Base-by-base conservation (phyloP, 1,284 basidiomycete species). In the Coniophora puteana region DNA sequence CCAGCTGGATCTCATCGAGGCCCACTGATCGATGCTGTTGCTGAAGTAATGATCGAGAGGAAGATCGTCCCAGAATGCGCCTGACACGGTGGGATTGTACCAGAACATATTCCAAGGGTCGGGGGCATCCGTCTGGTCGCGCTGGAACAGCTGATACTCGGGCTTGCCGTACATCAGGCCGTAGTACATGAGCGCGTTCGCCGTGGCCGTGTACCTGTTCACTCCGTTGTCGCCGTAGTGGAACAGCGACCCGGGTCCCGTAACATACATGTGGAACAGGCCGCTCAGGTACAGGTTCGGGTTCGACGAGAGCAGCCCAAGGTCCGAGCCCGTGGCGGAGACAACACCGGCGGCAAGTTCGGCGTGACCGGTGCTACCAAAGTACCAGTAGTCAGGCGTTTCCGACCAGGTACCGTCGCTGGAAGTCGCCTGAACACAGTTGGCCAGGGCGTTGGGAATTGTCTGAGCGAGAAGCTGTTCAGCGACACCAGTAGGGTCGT, bases 81-180 rank as follows among this genome's bases (percentile, higher is more conserved):
- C 95, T 14, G 71, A 66, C 36, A 83, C 77, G 4, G 78, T 71
- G 10, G 93, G 82, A 61, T 97, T 76, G 64, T 98, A 99, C 92
- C 93, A 99, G 73, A 99, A 95, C 91, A 99, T 94, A 57, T 81
- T 83, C 79, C 85, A 92, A 0, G 95, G 95, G 50, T 99, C 95
- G 14, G 85, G 68, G 1, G 92, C 84, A 56, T 98, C 94, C 40
- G 70, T 69, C 53, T 88, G 89, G 61, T 99, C 95, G 46, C 95
- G 89, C 67, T 99, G 95, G 78, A 84, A 93, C 39, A 99, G 77
- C 12, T 82, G 72, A 62, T 84, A 95, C 51, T 71, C 65, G 10
- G 95, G 89, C 45, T 75, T 63, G 36, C 83, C 66, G 67, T 76
- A 93, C 21, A 77, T 62, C 14, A 72, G 62, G 16, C 77, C 83